Evolutionary conservation across 1,284 basidiomycete genomes (phyloP).

Genomic region (Heterobasidion parviporum): DNA sequence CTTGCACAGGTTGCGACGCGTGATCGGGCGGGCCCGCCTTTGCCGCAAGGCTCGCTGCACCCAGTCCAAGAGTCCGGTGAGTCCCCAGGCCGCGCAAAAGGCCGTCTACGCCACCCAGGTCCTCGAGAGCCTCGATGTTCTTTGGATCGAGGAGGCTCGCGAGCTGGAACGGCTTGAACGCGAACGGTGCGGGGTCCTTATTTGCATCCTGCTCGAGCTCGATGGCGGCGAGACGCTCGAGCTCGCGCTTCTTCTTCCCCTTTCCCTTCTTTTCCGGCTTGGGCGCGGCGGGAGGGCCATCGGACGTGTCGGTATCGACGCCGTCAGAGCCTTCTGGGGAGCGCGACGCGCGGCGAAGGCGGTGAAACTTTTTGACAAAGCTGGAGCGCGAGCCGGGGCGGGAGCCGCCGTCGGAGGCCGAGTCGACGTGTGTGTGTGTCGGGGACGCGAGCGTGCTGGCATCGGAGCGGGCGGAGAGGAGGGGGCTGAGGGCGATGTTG

Average conservation of each 20-base stretch:
- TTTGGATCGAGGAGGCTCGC: conserved; percentile 90
- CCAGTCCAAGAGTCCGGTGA: conserved; percentile 49
- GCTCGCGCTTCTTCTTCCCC: conserved; percentile 20
- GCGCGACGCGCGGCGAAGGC: conserved; percentile 13
- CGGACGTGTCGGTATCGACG: conserved; percentile 9
- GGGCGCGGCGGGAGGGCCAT: conserved; percentile 7
- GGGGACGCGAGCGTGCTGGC: conserved; percentile 25
- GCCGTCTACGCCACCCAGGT: conserved; percentile 68
- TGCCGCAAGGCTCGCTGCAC: conserved; percentile 9
- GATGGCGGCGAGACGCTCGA: conserved; percentile 21
- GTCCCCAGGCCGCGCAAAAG: conserved; percentile 75
- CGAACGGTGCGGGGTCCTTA: conserved; percentile 67
- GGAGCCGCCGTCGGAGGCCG: conserved; percentile 21
- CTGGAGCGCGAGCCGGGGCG: conserved; percentile 16
- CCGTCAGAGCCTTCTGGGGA: conserved; percentile 15
- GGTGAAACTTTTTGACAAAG: conserved; percentile 8
- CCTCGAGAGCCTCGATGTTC: conserved; percentile 56
- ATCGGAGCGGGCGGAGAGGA: conserved; percentile 20
- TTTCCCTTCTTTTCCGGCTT: conserved; percentile 12
- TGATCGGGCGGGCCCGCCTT: conserved; percentile 4
- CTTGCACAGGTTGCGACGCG: conserved; percentile 4
- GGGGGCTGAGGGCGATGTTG: conserved; percentile 13
- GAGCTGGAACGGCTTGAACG: conserved; percentile 66
- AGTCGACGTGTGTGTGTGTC: conserved; percentile 28
- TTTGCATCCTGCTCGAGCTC: conserved; percentile 47